These are phyloP conservation scores for Durusdinium trenchii DNA, from an alignment of 73 alveolate species.

Conservation along the genomic window DNA sequence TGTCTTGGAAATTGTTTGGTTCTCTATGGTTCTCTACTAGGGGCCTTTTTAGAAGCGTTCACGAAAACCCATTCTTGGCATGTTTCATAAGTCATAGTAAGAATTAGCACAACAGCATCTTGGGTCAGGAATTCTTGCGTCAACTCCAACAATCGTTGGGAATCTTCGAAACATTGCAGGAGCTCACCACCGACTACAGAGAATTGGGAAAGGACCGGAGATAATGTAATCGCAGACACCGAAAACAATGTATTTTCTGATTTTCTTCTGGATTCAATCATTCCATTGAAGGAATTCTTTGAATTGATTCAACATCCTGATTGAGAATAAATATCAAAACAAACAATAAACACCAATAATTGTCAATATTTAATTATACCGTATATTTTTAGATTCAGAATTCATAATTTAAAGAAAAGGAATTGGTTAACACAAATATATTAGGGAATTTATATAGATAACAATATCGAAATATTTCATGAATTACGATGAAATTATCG, in stretches of 20 bases:
- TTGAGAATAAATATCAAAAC: neutral
- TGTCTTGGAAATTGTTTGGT: neutral
- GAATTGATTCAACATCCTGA: neutral
- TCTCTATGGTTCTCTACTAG: too few relatives aligned
- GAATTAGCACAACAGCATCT: neutral
- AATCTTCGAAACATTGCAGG: neutral
- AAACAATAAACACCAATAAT: neutral
- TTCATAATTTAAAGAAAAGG: neutral
- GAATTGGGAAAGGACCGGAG: constrained; percentile 62
- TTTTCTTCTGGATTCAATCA: neutral
- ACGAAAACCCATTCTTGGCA: neutral
- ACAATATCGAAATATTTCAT: neutral
- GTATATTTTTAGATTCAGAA: neutral
- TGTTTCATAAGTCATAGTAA: neutral
- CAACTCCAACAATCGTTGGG: neutral
- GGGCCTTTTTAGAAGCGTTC: too few relatives aligned
- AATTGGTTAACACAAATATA: neutral
- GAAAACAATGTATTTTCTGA: too few relatives aligned
- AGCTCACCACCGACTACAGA: constrained; percentile 81
- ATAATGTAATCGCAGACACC: too few relatives aligned
- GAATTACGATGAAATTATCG: neutral
- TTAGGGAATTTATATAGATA: neutral
- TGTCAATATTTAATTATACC: neutral
- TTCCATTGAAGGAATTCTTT: neutral
- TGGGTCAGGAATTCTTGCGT: neutral